A percentile compares a stretch with the other conserved stretches of the same genome.
Evolutionary conservation across 2,329 filamentous ascomycete species (phyloP).

Genomic region (Didymellaceae sp.): DNA sequence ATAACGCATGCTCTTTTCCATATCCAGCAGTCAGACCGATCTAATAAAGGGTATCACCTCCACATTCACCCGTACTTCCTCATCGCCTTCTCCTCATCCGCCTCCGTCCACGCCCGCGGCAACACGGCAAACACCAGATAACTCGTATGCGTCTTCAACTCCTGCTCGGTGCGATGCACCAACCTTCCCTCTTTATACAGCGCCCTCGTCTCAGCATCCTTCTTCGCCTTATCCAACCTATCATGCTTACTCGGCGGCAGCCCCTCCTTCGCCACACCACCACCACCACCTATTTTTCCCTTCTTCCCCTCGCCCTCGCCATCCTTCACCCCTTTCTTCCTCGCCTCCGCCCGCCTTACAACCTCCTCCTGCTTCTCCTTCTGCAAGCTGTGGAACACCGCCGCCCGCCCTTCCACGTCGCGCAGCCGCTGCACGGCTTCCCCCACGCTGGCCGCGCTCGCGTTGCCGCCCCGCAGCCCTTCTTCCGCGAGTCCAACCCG

Average conservation of each 20-base stretch:
- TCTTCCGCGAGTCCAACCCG: conserved; percentile 76
- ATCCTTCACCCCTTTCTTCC: conserved; percentile 24
- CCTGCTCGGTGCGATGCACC: conserved; percentile 80
- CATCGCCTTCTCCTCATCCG: conserved; percentile 74
- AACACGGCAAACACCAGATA: conserved; percentile 93
- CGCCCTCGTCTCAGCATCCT: conserved; percentile 41
- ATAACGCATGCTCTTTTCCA: not conserved
- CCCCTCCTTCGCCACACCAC: conserved; percentile 28
- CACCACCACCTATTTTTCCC: conserved; percentile 23
- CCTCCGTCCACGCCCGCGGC: conserved; percentile 83
- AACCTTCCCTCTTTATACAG: conserved; percentile 77
- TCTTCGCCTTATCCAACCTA: conserved; percentile 35
- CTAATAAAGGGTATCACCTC: too few species aligned
- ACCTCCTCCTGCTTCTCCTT: conserved; percentile 53
- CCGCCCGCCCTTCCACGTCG: conserved; percentile 73
- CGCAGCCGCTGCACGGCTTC: conserved; percentile 78
- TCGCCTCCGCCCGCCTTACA: conserved; percentile 48
- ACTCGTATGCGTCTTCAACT: conserved; percentile 95
- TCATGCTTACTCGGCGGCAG: conserved; percentile 42
- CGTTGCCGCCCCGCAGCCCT: conserved; percentile 69
- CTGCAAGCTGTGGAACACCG: conserved; percentile 64
- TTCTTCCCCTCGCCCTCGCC: conserved; percentile 21
- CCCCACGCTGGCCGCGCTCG: conserved; percentile 73
- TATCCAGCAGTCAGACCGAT: not conserved
- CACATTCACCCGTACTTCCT: conserved; percentile 37